A percentile compares a stretch with the other conserved stretches of the same genome.
Evolutionary conservation across 495 filamentous ascomycete species (phyloP).

Genomic region (Evernia prunastri): DNA sequence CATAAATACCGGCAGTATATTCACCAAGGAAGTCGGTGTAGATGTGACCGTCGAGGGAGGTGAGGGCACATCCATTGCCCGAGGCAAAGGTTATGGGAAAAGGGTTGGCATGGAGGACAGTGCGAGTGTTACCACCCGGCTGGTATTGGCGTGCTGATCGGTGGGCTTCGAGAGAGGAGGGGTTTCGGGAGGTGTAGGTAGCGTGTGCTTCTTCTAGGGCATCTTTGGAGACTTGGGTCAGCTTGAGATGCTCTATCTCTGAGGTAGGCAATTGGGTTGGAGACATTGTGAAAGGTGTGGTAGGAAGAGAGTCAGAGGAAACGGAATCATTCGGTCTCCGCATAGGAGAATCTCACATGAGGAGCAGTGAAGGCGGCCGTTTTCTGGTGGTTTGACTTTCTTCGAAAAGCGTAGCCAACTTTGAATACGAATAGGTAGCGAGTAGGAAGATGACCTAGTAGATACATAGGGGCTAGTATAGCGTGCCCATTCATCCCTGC

Average conservation of each 20-base stretch:
- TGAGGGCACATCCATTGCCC: constrained; percentile 36
- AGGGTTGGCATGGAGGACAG: constrained; percentile 48
- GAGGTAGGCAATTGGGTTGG: background rate
- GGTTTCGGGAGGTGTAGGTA: constrained; percentile 1
- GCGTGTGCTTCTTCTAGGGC: constrained; percentile 8
- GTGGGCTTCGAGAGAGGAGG: constrained; percentile 10
- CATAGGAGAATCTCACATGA: too few species aligned
- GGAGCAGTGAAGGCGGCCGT: too few species aligned
- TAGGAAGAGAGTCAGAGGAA: background rate
- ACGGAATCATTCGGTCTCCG: too few species aligned
- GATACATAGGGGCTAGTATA: too few species aligned
- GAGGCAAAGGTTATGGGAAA: constrained; percentile 47
- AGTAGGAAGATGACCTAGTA: too few species aligned
- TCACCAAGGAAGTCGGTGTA: constrained; percentile 43
- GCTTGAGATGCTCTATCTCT: background rate
- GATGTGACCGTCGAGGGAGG: constrained; percentile 39
- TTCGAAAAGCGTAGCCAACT: too few species aligned
- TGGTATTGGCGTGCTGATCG: constrained; percentile 34
- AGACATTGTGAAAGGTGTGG: background rate
- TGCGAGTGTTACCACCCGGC: constrained; percentile 58
- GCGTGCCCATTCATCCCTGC: too few species aligned
- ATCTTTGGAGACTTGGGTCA: background rate
- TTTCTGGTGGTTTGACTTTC: too few species aligned
- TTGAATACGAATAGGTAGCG: too few species aligned
- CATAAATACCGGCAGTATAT: constrained; percentile 41